Conservation (phyloP, 345 rosid species). For the Acer saccharum region DNA sequence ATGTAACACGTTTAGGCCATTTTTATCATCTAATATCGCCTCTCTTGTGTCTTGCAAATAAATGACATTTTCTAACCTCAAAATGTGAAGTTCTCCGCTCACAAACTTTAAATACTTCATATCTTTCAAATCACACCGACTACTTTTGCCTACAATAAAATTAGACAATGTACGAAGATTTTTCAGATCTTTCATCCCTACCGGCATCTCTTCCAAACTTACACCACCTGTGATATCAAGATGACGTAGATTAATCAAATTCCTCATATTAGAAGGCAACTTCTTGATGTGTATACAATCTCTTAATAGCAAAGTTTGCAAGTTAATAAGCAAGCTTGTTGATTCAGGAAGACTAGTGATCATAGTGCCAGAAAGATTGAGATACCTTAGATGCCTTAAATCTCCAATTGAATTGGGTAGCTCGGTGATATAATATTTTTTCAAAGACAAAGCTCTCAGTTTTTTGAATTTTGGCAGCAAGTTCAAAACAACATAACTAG, state of each 20-base stretch:
- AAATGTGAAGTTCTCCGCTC: background rate
- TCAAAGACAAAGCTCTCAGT: background rate
- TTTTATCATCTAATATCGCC: background rate
- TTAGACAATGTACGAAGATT: constrained; percentile 4
- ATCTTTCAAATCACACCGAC: background rate
- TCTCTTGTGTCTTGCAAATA: background rate
- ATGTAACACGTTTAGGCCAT: background rate
- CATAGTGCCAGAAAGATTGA: background rate
- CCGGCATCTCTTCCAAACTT: background rate
- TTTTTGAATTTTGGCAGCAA: background rate
- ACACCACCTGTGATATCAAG: background rate
- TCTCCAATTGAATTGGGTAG: background rate
- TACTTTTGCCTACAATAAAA: background rate
- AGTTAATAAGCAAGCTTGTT: background rate
- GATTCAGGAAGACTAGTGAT: background rate
- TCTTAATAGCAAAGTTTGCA: constrained; percentile 3
- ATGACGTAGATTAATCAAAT: constrained; percentile 5
- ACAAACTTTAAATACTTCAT: background rate
- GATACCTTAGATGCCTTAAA: background rate
- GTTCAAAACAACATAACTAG: background rate
- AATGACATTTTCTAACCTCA: background rate
- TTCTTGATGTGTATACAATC: background rate
- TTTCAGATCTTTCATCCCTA: background rate
- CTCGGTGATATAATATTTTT: background rate
- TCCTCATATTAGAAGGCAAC: background rate